These are phyloP conservation scores for Aspergillus arachidicola DNA, from an alignment of 2,329 filamentous ascomycete species.

Conservation along the genomic window DNA sequence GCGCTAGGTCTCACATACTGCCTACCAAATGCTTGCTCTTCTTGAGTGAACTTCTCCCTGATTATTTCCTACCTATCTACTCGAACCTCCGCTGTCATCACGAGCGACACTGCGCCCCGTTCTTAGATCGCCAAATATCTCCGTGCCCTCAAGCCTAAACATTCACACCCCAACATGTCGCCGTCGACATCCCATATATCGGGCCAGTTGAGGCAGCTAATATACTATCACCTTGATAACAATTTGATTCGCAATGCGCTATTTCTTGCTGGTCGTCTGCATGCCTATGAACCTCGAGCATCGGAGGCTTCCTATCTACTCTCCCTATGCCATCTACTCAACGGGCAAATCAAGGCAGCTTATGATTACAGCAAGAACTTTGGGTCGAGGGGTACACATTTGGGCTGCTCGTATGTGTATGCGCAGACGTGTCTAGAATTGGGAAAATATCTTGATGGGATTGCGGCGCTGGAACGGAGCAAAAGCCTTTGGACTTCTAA, in stretches of 20 bases:
- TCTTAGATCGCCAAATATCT: slow-evolving; percentile 1
- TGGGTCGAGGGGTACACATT: slow-evolving; percentile 70
- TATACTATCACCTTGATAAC: slow-evolving; percentile 83
- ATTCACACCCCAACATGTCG: slow-evolving; percentile 50
- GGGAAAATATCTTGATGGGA: slow-evolving; percentile 78
- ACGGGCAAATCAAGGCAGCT: slow-evolving; percentile 81
- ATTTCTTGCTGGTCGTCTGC: slow-evolving; percentile 86
- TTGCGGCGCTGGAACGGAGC: slow-evolving; percentile 79
- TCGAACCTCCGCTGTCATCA: slow-evolving; percentile 4
- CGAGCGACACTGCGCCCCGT: slow-evolving; percentile 16
- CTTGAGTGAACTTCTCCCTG: slow-evolving; percentile 2
- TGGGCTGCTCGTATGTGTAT: slow-evolving; percentile 89
- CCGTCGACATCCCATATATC: slow-evolving; percentile 58
- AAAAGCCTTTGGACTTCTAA: slow-evolving; percentile 74
- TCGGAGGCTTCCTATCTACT: slow-evolving; percentile 81
- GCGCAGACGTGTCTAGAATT: slow-evolving; percentile 84
- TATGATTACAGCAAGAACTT: slow-evolving; percentile 77
- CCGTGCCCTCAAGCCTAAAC: not conserved
- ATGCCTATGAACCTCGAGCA: slow-evolving; percentile 79
- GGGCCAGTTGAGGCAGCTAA: slow-evolving; percentile 64
- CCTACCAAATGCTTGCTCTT: slow-evolving; percentile 19
- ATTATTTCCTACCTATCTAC: slow-evolving; percentile 1
- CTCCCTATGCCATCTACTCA: slow-evolving; percentile 79
- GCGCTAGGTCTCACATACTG: not conserved
- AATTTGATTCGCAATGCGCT: slow-evolving; percentile 85